Conservation (phyloP, 1,284 basidiomycete species). For the Serendipita sp. region DNA sequence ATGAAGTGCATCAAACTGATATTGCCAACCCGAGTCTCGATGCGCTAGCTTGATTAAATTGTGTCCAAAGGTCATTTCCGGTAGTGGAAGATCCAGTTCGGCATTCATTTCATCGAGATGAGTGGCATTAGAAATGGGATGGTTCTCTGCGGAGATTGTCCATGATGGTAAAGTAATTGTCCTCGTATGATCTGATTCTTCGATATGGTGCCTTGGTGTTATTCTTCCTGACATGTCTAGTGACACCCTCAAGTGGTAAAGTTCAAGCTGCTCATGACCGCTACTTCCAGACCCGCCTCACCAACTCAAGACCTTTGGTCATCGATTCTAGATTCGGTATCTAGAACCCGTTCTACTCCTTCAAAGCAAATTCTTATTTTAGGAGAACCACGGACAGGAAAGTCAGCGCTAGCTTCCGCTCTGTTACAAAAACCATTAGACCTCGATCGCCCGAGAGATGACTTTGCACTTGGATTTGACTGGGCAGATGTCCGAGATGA, state of each 20-base stretch:
- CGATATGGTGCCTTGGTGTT: neutral
- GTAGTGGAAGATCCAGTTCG: conserved; percentile 61
- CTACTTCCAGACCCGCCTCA: conserved; percentile 20
- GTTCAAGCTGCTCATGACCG: neutral
- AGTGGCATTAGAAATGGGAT: conserved; percentile 62
- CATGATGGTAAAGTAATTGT: conserved; percentile 51
- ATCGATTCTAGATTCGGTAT: conserved; percentile 79
- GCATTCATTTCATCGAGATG: conserved; percentile 58
- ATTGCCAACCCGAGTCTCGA: conserved; percentile 43
- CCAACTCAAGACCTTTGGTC: conserved; percentile 79
- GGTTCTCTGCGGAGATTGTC: conserved; percentile 48
- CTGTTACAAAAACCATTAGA: conserved; percentile 53
- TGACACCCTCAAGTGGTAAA: neutral
- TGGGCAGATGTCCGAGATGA: conserved; percentile 77
- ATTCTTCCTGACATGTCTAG: conserved; percentile 40
- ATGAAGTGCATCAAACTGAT: conserved; percentile 53
- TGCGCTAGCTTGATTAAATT: conserved; percentile 64
- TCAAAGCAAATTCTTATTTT: conserved; percentile 75
- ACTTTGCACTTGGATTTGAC: conserved; percentile 78
- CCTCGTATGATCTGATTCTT: conserved; percentile 36
- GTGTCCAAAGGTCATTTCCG: conserved; percentile 94
- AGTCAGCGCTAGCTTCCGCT: conserved; percentile 55
- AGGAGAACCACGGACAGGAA: conserved; percentile 62
- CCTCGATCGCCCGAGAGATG: conserved; percentile 21
- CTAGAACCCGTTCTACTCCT: conserved; percentile 67